Evolutionary conservation across 805 yeast genomes (phyloP).

Genomic region (Komagataella pastoris): DNA sequence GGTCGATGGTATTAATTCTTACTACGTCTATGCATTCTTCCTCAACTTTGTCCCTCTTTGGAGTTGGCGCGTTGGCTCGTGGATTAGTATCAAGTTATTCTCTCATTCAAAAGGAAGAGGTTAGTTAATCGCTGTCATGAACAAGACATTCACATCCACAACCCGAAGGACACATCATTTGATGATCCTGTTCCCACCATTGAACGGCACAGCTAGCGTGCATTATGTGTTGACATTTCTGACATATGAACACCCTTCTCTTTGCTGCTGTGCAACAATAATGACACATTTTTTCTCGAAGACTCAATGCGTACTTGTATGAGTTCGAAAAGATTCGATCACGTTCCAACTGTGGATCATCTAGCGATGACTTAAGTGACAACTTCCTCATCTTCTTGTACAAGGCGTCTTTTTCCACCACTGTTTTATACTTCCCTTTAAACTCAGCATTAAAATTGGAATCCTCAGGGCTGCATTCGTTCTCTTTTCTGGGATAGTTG

Average conservation of each 20-base stretch:
- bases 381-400: not conserved
- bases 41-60: slow-evolving; percentile 25
- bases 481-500: slow-evolving; percentile 24
- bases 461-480: slow-evolving; percentile 6
- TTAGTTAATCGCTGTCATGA: slow-evolving; percentile 3
- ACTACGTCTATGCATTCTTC: slow-evolving; percentile 16
- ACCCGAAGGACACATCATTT: slow-evolving; percentile 63
- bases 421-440: slow-evolving; percentile 20
- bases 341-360: not conserved
- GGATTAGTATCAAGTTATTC: slow-evolving; percentile 74
- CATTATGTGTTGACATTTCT: slow-evolving; percentile 62
- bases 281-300: slow-evolving; percentile 35
- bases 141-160: slow-evolving; percentile 68
- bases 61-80: slow-evolving; percentile 63
- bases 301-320: not conserved
- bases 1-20: slow-evolving; percentile 7
- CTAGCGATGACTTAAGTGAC: not conserved
- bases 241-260: slow-evolving; percentile 54
- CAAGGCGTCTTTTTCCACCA: slow-evolving; percentile 2
- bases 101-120: slow-evolving; percentile 63
- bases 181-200: slow-evolving; percentile 53
- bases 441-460: slow-evolving; percentile 19
- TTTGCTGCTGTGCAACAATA: slow-evolving; percentile 50
- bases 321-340: not conserved
- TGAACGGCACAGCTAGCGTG: slow-evolving; percentile 68